Conservation (phyloP, 2,329 filamentous ascomycete genomes). For the Botryosphaeria dothidea region DNA sequence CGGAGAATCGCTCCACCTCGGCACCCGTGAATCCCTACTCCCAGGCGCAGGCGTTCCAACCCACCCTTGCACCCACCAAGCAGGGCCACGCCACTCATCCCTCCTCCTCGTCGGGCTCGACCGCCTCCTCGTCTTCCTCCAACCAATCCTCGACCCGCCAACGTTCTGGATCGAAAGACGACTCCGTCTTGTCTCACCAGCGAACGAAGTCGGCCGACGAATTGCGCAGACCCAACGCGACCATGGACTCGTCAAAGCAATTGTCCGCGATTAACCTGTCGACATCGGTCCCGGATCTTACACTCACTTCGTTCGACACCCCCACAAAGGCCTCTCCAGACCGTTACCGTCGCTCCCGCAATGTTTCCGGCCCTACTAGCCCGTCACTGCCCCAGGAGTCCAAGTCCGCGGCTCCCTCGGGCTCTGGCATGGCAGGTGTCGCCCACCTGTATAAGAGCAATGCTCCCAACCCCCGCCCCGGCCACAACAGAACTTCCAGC, state of each 20-base stretch:
- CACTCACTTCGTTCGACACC: constrained; percentile 56
- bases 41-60: constrained; percentile 31
- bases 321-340: constrained; percentile 73
- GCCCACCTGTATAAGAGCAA: constrained; percentile 52
- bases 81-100: constrained; percentile 39
- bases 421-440: constrained; percentile 56
- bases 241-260: constrained; percentile 36
- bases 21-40: constrained; percentile 50
- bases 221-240: constrained; percentile 27
- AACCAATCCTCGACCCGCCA: constrained; percentile 45
- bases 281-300: constrained; percentile 54
- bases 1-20: constrained; percentile 58
- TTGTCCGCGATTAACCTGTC: constrained; percentile 53
- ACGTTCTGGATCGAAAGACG: constrained; percentile 46
- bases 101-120: constrained; percentile 45
- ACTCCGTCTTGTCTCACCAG: constrained; percentile 45
- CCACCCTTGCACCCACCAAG: constrained; percentile 26
- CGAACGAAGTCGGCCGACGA: constrained; percentile 22
- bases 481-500: constrained; percentile 60
- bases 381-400: constrained; percentile 9
- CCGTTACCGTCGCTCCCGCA: constrained; percentile 69
- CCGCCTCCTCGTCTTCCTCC: constrained; percentile 52
- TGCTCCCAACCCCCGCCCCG: constrained; percentile 36
- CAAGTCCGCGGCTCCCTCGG: constrained; percentile 50
- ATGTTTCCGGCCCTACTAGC: constrained; percentile 6